These are phyloP conservation scores for Luffa aegyptiaca DNA, from an alignment of 306 rosid species.

Conservation along the genomic window DNA sequence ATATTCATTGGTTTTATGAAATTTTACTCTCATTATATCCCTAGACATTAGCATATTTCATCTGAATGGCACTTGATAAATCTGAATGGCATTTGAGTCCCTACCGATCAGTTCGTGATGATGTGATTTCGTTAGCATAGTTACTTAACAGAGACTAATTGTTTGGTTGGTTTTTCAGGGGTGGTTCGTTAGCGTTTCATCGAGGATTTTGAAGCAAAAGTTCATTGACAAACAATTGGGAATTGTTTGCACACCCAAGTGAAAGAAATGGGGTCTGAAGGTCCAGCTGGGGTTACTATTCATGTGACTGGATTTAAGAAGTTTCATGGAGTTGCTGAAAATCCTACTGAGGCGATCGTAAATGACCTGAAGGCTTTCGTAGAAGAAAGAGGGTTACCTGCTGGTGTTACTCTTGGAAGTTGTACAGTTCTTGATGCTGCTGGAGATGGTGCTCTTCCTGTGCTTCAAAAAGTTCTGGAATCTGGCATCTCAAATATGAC, in stretches of 20 bases:
- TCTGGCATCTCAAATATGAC: conserved; percentile 28
- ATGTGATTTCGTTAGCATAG: too few species aligned
- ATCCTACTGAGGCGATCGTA: conserved; percentile 67
- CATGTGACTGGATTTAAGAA: conserved; percentile 79
- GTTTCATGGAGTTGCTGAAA: conserved; percentile 68
- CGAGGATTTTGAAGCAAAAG: not conserved
- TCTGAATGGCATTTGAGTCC: not conserved
- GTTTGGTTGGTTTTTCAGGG: conserved; percentile 1
- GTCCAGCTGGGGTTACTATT: conserved; percentile 49
- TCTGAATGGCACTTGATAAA: not conserved
- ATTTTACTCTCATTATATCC: not conserved
- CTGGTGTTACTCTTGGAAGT: conserved; percentile 70
- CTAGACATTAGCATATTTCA: not conserved
- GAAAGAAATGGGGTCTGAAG: conserved; percentile 77
- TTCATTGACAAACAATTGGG: conserved; percentile 35
- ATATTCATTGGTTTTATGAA: conserved; percentile 9
- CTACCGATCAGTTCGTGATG: too few species aligned
- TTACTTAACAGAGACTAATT: not conserved
- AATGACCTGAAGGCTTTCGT: conserved; percentile 46
- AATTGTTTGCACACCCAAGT: conserved; percentile 40
- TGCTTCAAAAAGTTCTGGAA: conserved; percentile 44
- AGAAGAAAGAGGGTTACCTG: conserved; percentile 53
- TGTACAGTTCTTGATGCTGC: conserved; percentile 62
- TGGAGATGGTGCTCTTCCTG: conserved; percentile 52
- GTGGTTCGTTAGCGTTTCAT: not conserved